Evolutionary conservation across 2,329 filamentous ascomycete genomes (phyloP).

Genomic region (Aspergillus niger): DNA sequence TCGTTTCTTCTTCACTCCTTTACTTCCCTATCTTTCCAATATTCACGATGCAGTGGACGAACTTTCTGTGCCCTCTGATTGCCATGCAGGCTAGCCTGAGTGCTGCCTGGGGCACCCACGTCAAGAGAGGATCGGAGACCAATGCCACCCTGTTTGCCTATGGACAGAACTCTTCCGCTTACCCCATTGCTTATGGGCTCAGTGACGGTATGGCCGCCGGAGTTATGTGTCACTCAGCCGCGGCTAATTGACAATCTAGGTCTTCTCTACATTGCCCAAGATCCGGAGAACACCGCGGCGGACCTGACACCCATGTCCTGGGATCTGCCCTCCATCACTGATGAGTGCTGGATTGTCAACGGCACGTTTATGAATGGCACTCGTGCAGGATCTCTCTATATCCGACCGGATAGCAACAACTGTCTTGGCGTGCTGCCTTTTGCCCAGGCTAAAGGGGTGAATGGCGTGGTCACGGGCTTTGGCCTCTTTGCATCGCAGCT

Average conservation of each 20-base stretch:
- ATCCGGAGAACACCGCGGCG: background rate
- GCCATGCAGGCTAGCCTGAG: background rate
- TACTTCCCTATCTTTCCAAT: too few relatives aligned
- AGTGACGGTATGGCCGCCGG: background rate
- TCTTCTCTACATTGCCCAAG: background rate
- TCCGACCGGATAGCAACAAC: background rate
- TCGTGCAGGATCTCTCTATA: background rate
- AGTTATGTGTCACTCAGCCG: background rate
- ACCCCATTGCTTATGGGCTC: background rate
- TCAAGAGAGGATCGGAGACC: background rate
- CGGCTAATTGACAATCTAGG: background rate
- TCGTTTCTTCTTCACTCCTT: too few relatives aligned
- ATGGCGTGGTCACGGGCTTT: conserved; percentile 1
- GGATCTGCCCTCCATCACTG: conserved; percentile 2
- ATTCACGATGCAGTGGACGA: background rate
- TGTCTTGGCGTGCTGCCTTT: background rate
- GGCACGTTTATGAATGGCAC: background rate
- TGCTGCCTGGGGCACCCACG: background rate
- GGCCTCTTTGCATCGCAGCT: conserved; percentile 3
- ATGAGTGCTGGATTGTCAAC: conserved; percentile 5
- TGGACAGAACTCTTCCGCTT: background rate
- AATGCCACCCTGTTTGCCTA: conserved; percentile 3
- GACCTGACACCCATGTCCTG: background rate
- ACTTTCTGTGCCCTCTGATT: background rate
- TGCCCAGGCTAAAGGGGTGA: background rate